Evolutionary conservation across 305 asterid species (phyloP), one percentile per base, ranked within the genome.

Genomic region (Fraxinus baroniana): DNA sequence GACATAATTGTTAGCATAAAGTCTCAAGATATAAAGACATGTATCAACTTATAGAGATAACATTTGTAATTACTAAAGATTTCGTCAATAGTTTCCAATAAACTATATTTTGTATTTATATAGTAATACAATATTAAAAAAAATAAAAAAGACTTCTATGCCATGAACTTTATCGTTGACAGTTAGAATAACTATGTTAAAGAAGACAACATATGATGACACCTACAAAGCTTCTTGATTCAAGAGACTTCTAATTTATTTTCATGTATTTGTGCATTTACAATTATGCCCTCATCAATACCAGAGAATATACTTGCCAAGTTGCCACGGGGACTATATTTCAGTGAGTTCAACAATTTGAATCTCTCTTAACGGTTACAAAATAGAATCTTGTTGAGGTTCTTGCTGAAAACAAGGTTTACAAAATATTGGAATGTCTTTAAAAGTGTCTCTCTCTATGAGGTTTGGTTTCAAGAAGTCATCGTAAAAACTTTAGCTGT

Each of bases 341-440:
- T 62, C 22, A 62, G 4, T 22, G 3, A 62, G 17, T 62, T 10
- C 72, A 22, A 62, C 32, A 5, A 62, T 62, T 57, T 44, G 9
- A 71, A 72, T 80, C 36, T 80, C 72, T 80, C 46, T 72, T 32
- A 46, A 36, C 18, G 39, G 83, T 52, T 37, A 33, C 55, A 46
- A 73, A 72, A 80, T 26, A n/a, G 74, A 46, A 80, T 80, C 74
- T 71, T 73, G 73, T 77, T 72, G 46, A 7, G 57, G 79, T 49
- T 46, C 9, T 73, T 79, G 83, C 55, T 49, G 79, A 22, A 26
- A 66, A 80, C 83, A 33, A 80, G 76, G 83, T 78, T 18, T 30
- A 46, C 39, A 1, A 39, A 39, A 39, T 8, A 39, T 77, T 32
- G 20, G 55, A 73, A 49, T 49, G 36, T 80, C 78, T 80, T 80